A percentile compares a stretch with the other conserved stretches of the same genome.
phyloP scores from a whole-genome alignment of 164 flowering plant genomes.

The Buxus sempervirens region DNA sequence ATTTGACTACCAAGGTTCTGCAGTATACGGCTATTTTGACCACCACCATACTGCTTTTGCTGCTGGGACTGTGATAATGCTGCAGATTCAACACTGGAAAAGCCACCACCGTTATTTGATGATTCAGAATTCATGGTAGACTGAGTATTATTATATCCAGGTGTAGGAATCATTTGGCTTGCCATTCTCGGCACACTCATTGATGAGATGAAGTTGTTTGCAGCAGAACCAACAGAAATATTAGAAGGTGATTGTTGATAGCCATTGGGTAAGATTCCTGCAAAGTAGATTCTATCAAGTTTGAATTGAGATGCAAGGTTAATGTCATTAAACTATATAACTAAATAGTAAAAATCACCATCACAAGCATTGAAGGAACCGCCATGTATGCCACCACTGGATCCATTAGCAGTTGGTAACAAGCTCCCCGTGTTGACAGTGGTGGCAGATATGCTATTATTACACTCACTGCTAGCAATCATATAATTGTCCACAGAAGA shows the following conservation, averaged over 20 bases:
- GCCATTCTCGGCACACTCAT: slow-evolving; percentile 46
- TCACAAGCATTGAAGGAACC: slow-evolving; percentile 52
- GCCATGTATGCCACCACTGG: slow-evolving; percentile 41
- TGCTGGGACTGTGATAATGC: slow-evolving; percentile 56
- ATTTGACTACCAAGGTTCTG: slow-evolving; percentile 70
- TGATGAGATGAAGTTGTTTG: slow-evolving; percentile 51
- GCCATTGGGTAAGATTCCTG: slow-evolving; percentile 71
- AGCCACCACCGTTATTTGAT: slow-evolving; percentile 47
- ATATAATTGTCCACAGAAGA: slow-evolving; percentile 53
- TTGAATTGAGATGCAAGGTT: background rate
- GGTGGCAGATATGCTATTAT: slow-evolving; percentile 34
- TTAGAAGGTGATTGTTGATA: slow-evolving; percentile 62
- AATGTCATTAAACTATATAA: background rate
- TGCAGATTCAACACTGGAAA: slow-evolving; percentile 61
- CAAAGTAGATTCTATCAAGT: slow-evolving; percentile 13
- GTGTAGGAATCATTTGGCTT: slow-evolving; percentile 97
- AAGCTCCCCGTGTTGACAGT: slow-evolving; percentile 48
- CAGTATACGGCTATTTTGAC: slow-evolving; percentile 71
- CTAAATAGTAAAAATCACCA: slow-evolving; percentile 34
- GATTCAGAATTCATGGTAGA: slow-evolving; percentile 52
- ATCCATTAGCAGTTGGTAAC: slow-evolving; percentile 40
- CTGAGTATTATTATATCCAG: slow-evolving; percentile 65
- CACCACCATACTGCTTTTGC: slow-evolving; percentile 56
- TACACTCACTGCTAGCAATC: slow-evolving; percentile 33
- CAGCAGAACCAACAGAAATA: slow-evolving; percentile 47